Base-by-base conservation (phyloP, 1,284 basidiomycete species). In the Leccinum fallax region DNA sequence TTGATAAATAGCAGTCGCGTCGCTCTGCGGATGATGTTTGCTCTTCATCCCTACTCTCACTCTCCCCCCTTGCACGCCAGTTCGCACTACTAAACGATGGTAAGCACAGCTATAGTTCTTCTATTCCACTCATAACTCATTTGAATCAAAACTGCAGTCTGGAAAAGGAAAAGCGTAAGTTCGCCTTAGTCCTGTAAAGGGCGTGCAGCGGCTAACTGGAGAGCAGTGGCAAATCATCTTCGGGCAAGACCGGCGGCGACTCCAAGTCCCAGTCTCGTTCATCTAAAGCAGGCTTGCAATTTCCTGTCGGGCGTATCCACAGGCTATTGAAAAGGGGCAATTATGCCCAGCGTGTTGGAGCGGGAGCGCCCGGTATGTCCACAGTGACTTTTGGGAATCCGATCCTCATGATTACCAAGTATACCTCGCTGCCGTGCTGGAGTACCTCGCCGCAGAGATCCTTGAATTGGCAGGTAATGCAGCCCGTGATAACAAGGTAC, bases 301-400 rank as follows among this genome's bases (percentile, higher is more conserved):
- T 95, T 81, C 92, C 93, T 63, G 93, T 95, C 67, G 89, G 90
- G 77, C 91, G 93, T 85, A 90, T 95, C 72, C 92, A 94, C 78
- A 87, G 93, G 80, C 81, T 90, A 60, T 76, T 94, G 71, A 93
- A 91, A 82, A 86, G 86, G 76, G 89, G 90, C 64, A 90, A 92
- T 82, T 90, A 92, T 71, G 87, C 86, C 24, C 84, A 87, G 75
- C 85, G 88, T 76, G 80, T 93, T 61, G 87, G 87, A 77, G 81
- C 84, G 61, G 84, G 83, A 73, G 86, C 92, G 64, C 89, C 88
- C 71, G 91, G 88, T 91, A 76, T 66, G 85, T 80, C 40, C 26
- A 10, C 15, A 19, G 0, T 2, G 3, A 7, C 4, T n/a, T 34
- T 6, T 21, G 57, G 53, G 9, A 32, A 34, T 40, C n/a, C 4